phyloP scores from a whole-genome alignment of 1,284 basidiomycete species.

The Boletus putidus region DNA sequence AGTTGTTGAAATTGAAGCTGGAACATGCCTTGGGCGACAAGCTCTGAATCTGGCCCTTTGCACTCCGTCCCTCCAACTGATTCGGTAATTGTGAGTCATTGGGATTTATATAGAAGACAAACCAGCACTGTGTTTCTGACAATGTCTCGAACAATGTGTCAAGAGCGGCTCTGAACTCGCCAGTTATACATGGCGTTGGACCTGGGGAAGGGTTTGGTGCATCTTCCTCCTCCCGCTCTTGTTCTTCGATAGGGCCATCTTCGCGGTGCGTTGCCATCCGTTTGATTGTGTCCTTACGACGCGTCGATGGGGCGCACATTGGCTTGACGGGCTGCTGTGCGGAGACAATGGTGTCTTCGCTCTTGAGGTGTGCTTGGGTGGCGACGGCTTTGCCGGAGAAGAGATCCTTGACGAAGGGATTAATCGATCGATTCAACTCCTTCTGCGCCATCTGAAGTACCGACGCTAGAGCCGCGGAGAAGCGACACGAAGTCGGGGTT shows the following conservation, averaged over 20 bases:
- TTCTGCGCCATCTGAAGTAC: conserved; percentile 50
- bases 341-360: conserved; percentile 92
- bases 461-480: conserved; percentile 61
- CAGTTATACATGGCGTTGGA: conserved; percentile 73
- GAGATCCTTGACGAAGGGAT: conserved; percentile 88
- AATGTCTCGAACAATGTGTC: conserved; percentile 87
- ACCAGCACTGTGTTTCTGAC: conserved; percentile 90
- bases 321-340: conserved; percentile 93
- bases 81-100: conserved; percentile 95
- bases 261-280: conserved; percentile 63
- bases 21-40: no score
- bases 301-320: conserved; percentile 87
- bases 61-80: conserved; percentile 87
- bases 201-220: conserved; percentile 36
- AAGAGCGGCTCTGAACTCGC: conserved; percentile 83
- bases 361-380: conserved; percentile 86
- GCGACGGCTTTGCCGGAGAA: conserved; percentile 88
- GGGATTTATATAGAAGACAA: conserved; percentile 89
- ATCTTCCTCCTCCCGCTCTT: conserved; percentile 56
- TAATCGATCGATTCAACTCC: conserved; percentile 76
- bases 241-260: conserved; percentile 47
- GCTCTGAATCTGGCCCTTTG: conserved; percentile 90
- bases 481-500: conserved; percentile 93
- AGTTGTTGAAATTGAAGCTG: no score
- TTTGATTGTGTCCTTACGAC: conserved; percentile 72